These are phyloP conservation scores for Massariosphaeria phaeospora DNA, from an alignment of 495 filamentous ascomycete species.

Conservation along the genomic window DNA sequence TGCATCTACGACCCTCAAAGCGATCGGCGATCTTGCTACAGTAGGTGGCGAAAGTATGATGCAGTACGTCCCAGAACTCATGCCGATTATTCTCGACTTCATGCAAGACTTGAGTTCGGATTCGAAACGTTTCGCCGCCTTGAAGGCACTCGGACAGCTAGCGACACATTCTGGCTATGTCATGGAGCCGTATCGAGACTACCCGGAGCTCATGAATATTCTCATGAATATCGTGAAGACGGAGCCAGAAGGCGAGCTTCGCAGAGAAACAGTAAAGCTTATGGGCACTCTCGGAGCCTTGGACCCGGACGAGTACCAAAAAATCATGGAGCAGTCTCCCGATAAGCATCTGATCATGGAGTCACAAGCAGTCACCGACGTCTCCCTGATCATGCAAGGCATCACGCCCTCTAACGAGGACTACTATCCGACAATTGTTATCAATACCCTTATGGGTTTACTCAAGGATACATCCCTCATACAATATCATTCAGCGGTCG, in stretches of 20 bases:
- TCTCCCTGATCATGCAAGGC: slow-evolving; percentile 94
- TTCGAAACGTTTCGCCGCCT: slow-evolving; percentile 80
- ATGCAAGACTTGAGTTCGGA: slow-evolving; percentile 88
- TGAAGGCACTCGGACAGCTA: slow-evolving; percentile 85
- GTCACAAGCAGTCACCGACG: slow-evolving; percentile 73
- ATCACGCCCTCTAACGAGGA: slow-evolving; percentile 96
- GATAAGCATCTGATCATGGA: slow-evolving; percentile 59
- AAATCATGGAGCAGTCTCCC: slow-evolving; percentile 51
- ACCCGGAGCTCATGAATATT: slow-evolving; percentile 85
- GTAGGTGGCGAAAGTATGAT: slow-evolving; percentile 91
- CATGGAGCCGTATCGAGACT: slow-evolving; percentile 91
- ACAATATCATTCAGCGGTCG: slow-evolving; percentile 89
- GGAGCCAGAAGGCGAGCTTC: slow-evolving; percentile 73
- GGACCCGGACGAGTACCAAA: slow-evolving; percentile 92
- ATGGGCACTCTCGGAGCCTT: slow-evolving; percentile 94
- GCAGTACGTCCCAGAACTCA: slow-evolving; percentile 77
- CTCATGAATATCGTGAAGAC: slow-evolving; percentile 90
- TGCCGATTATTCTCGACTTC: slow-evolving; percentile 89
- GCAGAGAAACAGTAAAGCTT: slow-evolving; percentile 91
- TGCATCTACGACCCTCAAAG: slow-evolving; percentile 85
- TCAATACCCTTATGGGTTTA: slow-evolving; percentile 87
- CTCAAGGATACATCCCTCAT: slow-evolving; percentile 81
- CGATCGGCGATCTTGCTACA: slow-evolving; percentile 85
- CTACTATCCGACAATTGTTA: slow-evolving; percentile 96
- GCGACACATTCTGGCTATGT: slow-evolving; percentile 96